Evolutionary conservation across 306 rosid genomes (phyloP), one percentile per base, ranked within the genome.

Genomic region (Malus domestica): DNA sequence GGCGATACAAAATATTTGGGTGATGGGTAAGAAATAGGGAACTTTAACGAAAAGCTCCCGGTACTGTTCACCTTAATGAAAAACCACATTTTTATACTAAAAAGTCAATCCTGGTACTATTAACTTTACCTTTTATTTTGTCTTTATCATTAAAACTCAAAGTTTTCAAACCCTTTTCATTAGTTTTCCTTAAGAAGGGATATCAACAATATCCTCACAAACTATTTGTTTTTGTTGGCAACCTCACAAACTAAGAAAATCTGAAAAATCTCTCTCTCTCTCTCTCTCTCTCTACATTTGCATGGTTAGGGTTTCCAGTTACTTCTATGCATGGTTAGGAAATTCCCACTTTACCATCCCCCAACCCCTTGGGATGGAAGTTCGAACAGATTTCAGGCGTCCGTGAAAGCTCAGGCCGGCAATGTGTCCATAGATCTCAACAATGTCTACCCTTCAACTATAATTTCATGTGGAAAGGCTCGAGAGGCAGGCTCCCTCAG

Each of bases 321-420:
- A 3, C 32, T 59, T 61, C 15, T 57, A 33, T 83, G 82, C 87
- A 93, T 91, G 97, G 89, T 88, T 44, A 86, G 92, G 75, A 54
- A 68, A 35, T 79, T 68, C 60, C 87, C 87, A 11, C 13, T 55
- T 35, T 13, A 70, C n/a, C 67, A 67, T 81, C 54, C 79, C n/a
- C 38, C n/a, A 8, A 40, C 81, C n/a, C 64, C 69, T 30, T 74
- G 86, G 46, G 68, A 71, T 19, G 75, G 64, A 10, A 60, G 51
- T 46, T 68, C 80, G 30, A 27, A 19, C 19, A 63, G 62, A n/a
- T 7, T 76, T 0, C 81, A 60, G 38, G 67, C 40, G 12, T 46
- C 58, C 49, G 6, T 42, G 33, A 54, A 65, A 59, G 81, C 74
- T 44, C 75, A 74, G 12, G 44, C 46, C 20, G 15, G 3, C 32